These are phyloP conservation scores for Diaporthe destruens DNA, from an alignment of 2,329 filamentous ascomycete species.

Conservation along the genomic window DNA sequence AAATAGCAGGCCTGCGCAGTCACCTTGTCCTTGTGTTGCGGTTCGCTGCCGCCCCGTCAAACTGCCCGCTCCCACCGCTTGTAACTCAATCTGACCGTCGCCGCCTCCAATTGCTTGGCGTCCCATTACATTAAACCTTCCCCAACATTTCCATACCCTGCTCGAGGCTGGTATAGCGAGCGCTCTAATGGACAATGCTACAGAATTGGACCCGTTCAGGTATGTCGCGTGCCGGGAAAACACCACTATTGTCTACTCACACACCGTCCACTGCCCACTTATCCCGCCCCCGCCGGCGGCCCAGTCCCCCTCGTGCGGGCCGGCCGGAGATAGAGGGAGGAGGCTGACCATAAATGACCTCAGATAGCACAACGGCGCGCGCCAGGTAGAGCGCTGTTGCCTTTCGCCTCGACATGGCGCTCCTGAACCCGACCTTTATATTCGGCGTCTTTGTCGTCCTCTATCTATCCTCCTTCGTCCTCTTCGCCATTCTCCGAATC, in stretches of 20 bases:
- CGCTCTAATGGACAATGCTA: slow-evolving; percentile 40
- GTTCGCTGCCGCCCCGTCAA: slow-evolving; percentile 14
- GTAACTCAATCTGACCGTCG: slow-evolving; percentile 27
- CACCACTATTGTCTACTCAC: background rate
- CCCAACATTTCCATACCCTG: slow-evolving; percentile 33
- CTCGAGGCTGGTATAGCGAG: slow-evolving; percentile 30
- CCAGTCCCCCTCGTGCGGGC: slow-evolving; percentile 1
- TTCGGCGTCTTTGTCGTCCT: slow-evolving; percentile 86
- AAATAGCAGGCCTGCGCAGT: slow-evolving; percentile 3
- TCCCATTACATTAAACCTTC: slow-evolving; percentile 17
- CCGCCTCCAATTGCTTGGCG: slow-evolving; percentile 33
- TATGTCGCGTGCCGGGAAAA: slow-evolving; percentile 32
- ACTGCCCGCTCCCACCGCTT: slow-evolving; percentile 13
- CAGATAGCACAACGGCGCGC: slow-evolving; percentile 42
- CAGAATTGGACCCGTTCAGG: slow-evolving; percentile 39
- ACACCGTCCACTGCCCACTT: background rate
- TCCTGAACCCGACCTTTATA: slow-evolving; percentile 82
- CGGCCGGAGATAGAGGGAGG: slow-evolving; percentile 15
- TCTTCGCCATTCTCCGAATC: slow-evolving; percentile 93
- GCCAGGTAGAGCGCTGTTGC: slow-evolving; percentile 44
- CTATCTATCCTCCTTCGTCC: slow-evolving; percentile 91
- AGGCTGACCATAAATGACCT: slow-evolving; percentile 34
- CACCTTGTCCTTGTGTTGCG: slow-evolving; percentile 4
- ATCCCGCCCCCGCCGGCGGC: background rate
- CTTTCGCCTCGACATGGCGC: slow-evolving; percentile 64